These are phyloP conservation scores for Galerina sulciceps DNA, from an alignment of 768 basidiomycete species.

Conservation along the genomic window DNA sequence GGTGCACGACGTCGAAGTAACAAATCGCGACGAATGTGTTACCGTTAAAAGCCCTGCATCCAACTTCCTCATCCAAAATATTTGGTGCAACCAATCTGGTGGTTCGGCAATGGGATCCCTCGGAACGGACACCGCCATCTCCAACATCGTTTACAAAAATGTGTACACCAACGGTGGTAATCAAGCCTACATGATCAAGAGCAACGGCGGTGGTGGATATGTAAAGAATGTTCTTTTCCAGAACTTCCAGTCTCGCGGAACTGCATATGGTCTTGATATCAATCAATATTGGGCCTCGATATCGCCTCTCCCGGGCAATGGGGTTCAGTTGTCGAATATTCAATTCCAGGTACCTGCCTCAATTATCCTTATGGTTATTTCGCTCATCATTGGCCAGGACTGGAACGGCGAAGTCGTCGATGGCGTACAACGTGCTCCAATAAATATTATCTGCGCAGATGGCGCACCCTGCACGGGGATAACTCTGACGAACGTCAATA, in stretches of 20 bases:
- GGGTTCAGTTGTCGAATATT: neutral
- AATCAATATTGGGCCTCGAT: constrained; percentile 2
- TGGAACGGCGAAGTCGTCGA: constrained; percentile 5
- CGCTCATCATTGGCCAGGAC: neutral
- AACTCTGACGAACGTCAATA: neutral
- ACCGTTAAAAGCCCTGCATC: constrained; percentile 3
- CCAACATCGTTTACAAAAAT: constrained; percentile 1
- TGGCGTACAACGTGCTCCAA: neutral
- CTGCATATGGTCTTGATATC: constrained; percentile 1
- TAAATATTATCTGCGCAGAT: neutral
- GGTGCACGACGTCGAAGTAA: constrained; percentile 1
- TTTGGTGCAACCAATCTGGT: constrained; percentile 3
- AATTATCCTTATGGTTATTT: neutral
- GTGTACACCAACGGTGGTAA: constrained; percentile 1
- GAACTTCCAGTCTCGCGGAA: neutral
- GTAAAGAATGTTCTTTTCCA: constrained; percentile 1
- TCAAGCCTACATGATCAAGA: constrained; percentile 3
- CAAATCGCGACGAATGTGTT: constrained; percentile 4
- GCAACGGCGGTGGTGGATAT: constrained; percentile 1
- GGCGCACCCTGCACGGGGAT: constrained; percentile 1
- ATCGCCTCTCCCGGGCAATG: neutral
- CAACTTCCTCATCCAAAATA: constrained; percentile 4
- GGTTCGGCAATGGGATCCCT: constrained; percentile 1
- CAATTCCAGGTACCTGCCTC: neutral
- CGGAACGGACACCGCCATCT: constrained; percentile 1